Conservation (phyloP, 78 protist species). For the Salpingoeca rosetta region DNA sequence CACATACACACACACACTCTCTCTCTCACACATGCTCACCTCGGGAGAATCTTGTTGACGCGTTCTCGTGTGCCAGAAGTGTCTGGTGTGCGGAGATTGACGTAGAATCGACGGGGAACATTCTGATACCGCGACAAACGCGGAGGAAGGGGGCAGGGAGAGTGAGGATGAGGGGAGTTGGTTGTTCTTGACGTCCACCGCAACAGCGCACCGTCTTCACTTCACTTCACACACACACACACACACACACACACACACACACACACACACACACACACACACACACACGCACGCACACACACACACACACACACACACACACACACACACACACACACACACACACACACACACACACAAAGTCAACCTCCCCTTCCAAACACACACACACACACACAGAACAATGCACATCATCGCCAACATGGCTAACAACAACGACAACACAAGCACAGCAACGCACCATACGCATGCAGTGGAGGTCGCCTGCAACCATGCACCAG, state of each 20-base stretch:
- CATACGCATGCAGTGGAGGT: background rate
- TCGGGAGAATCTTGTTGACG: background rate
- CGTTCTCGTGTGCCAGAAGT: background rate
- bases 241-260: background rate
- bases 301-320: background rate
- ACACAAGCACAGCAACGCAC: background rate
- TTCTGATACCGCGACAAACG: no score
- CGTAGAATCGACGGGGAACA: constrained; percentile 61
- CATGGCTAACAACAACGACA: no score
- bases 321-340: background rate
- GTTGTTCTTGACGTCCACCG: background rate
- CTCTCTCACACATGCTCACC: no score
- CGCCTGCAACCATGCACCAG: constrained; percentile 21
- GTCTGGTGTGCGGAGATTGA: constrained; percentile 39
- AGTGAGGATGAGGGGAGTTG: background rate
- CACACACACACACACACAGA: no score
- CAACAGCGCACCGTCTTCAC: background rate
- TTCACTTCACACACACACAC: no score
- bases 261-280: constrained; percentile 3
- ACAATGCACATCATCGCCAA: constrained; percentile 1
- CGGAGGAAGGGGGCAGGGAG: no score
- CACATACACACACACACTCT: no score
- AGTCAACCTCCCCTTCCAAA: background rate
- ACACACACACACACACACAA: no score
- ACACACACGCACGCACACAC: background rate